These are phyloP conservation scores for Gossypium rotundifolium DNA, from an alignment of 345 rosid genomes.

Conservation along the genomic window DNA sequence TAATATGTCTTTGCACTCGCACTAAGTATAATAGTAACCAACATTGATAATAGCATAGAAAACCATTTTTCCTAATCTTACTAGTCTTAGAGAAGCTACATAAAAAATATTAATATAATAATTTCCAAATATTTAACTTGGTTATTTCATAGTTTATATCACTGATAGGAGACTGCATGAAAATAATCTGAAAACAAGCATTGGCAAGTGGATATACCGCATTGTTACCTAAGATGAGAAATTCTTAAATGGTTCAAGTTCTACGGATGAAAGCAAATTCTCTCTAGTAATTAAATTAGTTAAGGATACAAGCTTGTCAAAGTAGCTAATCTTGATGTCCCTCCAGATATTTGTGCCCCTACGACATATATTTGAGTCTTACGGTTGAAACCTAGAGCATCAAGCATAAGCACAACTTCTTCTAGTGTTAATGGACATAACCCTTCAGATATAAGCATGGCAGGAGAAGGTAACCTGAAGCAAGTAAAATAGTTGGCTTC, in stretches of 20 bases:
- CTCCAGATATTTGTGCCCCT: constrained; percentile 84
- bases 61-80: neutral
- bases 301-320: constrained; percentile 68
- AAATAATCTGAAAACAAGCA: neutral
- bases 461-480: constrained; percentile 71
- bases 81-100: neutral
- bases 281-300: constrained; percentile 77
- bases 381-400: constrained; percentile 82
- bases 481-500: constrained; percentile 26
- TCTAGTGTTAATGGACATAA: constrained; percentile 88
- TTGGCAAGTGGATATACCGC: no score
- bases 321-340: constrained; percentile 52
- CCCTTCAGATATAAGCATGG: constrained; percentile 70
- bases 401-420: constrained; percentile 89
- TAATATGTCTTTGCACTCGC: neutral
- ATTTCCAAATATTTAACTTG: neutral
- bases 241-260: constrained; percentile 78
- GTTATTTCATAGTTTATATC: neutral
- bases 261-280: constrained; percentile 60
- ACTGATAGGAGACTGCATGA: neutral
- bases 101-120: neutral
- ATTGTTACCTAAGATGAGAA: constrained; percentile 76
- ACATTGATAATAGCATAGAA: neutral
- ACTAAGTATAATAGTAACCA: neutral
- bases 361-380: constrained; percentile 76